Conservation (phyloP, 2,329 filamentous ascomycete species). For the Hypoxylon rubiginosum region DNA sequence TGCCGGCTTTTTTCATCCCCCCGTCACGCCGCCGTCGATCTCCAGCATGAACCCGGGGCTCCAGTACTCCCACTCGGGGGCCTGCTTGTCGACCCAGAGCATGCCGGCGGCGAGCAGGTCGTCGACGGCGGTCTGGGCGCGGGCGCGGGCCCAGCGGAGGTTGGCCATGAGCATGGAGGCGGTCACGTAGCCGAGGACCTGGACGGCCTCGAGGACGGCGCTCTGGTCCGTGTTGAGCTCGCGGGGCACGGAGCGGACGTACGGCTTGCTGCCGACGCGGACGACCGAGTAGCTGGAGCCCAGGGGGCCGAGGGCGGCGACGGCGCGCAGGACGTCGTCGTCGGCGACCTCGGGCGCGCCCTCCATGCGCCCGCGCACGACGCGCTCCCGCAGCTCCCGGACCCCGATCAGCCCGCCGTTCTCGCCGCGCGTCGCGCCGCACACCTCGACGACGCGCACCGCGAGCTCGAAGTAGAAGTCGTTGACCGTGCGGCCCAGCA, state of each 20-base stretch:
- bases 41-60: constrained; percentile 75
- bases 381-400: constrained; percentile 80
- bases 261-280: constrained; percentile 84
- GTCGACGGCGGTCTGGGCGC: constrained; percentile 90
- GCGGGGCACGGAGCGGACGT: constrained; percentile 93
- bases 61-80: constrained; percentile 93
- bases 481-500: constrained; percentile 91
- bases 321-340: constrained; percentile 91
- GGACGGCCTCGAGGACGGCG: constrained; percentile 89
- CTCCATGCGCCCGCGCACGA: constrained; percentile 79
- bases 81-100: constrained; percentile 93
- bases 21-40: constrained; percentile 38
- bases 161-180: constrained; percentile 91
- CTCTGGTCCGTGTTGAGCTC: constrained; percentile 96
- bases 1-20: constrained; percentile 38
- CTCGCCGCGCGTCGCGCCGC: constrained; percentile 84
- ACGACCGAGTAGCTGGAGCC: constrained; percentile 90
- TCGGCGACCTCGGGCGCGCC: constrained; percentile 86
- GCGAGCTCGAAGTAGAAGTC: constrained; percentile 99
- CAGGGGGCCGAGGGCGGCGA: constrained; percentile 87
- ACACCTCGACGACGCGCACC: constrained; percentile 95
- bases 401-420: constrained; percentile 94
- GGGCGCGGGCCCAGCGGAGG: constrained; percentile 84
- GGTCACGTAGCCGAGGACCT: constrained; percentile 90
- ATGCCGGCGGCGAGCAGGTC: constrained; percentile 90